These are phyloP conservation scores for Fusarium miscanthi DNA, from an alignment of 2,329 filamentous ascomycete genomes.

Conservation along the genomic window DNA sequence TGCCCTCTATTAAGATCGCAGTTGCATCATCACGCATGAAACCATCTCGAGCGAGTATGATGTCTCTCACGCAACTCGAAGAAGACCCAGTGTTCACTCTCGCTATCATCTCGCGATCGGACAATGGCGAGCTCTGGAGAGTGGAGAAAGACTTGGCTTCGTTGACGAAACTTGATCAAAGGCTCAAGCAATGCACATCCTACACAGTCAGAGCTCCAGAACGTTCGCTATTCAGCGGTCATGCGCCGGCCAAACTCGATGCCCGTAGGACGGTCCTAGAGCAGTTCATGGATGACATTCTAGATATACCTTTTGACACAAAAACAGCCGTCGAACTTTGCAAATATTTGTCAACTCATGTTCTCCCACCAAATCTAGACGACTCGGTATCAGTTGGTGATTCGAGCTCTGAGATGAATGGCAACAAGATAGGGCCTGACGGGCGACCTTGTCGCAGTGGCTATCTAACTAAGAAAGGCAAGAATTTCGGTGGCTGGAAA, in stretches of 20 bases:
- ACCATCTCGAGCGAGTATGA: conserved; percentile 86
- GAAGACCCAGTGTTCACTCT: conserved; percentile 96
- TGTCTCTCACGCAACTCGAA: conserved; percentile 82
- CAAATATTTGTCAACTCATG: conserved; percentile 80
- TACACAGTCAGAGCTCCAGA: conserved; percentile 86
- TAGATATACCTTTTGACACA: conserved; percentile 85
- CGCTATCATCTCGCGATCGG: conserved; percentile 81
- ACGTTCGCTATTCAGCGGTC: conserved; percentile 85
- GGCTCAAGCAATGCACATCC: conserved; percentile 77
- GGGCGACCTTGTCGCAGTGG: conserved; percentile 81
- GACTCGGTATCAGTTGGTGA: conserved; percentile 56
- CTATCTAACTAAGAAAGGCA: conserved; percentile 95
- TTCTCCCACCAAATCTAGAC: conserved; percentile 70
- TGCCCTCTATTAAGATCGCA: conserved; percentile 85
- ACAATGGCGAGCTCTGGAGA: conserved; percentile 86
- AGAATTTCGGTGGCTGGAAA: conserved; percentile 99
- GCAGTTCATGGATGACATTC: conserved; percentile 83
- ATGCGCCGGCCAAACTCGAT: conserved; percentile 94
- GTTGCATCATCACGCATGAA: conserved; percentile 96
- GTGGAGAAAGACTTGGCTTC: conserved; percentile 91
- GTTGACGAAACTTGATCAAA: conserved; percentile 82
- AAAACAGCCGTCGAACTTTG: conserved; percentile 83
- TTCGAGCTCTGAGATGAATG: conserved; percentile 40
- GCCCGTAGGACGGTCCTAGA: conserved; percentile 84
- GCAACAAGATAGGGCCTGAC: conserved; percentile 64